phyloP scores from a whole-genome alignment of 2,329 filamentous ascomycete genomes.

The Aureobasidium sp. region DNA sequence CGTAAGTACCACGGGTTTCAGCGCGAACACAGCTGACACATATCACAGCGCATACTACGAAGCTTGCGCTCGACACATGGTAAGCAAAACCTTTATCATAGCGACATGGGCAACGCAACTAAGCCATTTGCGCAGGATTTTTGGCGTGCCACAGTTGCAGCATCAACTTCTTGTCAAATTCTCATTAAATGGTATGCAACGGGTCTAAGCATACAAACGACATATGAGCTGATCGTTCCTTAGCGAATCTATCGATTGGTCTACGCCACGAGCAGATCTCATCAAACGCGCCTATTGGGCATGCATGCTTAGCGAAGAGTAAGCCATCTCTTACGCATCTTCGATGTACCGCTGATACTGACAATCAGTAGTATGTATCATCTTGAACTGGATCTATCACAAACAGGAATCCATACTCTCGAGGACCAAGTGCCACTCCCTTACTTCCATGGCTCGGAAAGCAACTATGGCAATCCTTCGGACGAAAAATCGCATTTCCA shows the following conservation, averaged over 20 bases:
- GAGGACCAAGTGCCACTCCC: constrained; percentile 51
- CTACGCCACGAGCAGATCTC: constrained; percentile 44
- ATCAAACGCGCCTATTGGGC: constrained; percentile 52
- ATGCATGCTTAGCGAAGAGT: constrained; percentile 51
- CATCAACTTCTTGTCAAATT: constrained; percentile 52
- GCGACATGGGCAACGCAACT: background rate
- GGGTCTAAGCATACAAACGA: constrained; percentile 23
- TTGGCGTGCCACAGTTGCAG: constrained; percentile 51
- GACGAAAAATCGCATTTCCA: constrained; percentile 50
- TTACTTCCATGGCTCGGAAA: constrained; percentile 42
- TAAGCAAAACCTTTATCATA: constrained; percentile 27
- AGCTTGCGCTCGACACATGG: constrained; percentile 46
- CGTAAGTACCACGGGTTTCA: constrained; percentile 33
- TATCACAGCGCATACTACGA: constrained; percentile 45
- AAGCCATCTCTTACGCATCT: constrained; percentile 19
- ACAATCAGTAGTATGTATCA: constrained; percentile 42
- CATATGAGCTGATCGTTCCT: background rate
- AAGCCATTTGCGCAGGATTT: constrained; percentile 34
- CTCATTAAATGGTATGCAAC: constrained; percentile 46
- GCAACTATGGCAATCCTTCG: constrained; percentile 34
- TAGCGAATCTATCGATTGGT: constrained; percentile 38
- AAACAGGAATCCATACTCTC: constrained; percentile 48
- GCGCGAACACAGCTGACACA: constrained; percentile 2
- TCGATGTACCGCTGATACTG: background rate
- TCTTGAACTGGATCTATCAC: constrained; percentile 52